These are phyloP conservation scores for Scheffersomyces lignosus DNA, from an alignment of 805 yeast species.

Conservation along the genomic window DNA sequence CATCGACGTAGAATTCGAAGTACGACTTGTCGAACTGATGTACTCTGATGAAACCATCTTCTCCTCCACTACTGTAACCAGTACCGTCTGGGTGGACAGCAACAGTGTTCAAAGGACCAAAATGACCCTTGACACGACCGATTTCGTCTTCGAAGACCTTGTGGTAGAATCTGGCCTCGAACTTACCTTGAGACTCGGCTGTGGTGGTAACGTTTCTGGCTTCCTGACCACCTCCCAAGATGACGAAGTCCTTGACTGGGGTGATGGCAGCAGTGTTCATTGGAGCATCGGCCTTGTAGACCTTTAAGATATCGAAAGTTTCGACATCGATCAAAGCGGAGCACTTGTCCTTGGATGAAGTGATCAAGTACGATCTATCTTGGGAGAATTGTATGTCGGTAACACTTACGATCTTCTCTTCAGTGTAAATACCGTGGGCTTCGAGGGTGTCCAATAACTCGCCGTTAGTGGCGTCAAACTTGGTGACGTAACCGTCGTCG, in stretches of 20 bases:
- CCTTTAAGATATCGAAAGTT: conserved; percentile 67
- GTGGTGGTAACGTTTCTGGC: conserved; percentile 99
- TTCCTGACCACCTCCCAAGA: conserved; percentile 99
- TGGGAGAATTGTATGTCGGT: conserved; percentile 89
- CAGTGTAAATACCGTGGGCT: conserved; percentile 69
- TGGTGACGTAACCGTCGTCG: conserved; percentile 80
- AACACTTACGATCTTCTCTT: conserved; percentile 45
- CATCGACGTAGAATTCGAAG: conserved; percentile 87
- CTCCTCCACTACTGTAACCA: conserved; percentile 96
- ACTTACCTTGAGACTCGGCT: conserved; percentile 87
- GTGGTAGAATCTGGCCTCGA: conserved; percentile 95
- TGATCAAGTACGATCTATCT: conserved; percentile 86
- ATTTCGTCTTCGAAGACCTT: conserved; percentile 93
- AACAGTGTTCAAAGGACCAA: conserved; percentile 94
- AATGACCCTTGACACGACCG: conserved; percentile 97
- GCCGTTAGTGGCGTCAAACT: conserved; percentile 76
- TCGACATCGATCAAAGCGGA: conserved; percentile 80
- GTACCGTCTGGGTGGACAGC: conserved; percentile 95
- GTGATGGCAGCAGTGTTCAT: conserved; percentile 94
- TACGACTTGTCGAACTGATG: conserved; percentile 92
- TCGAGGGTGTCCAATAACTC: conserved; percentile 56
- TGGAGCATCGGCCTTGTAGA: conserved; percentile 85
- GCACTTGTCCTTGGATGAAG: conserved; percentile 88
- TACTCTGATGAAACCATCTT: conserved; percentile 95
- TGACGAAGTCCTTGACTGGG: conserved; percentile 86